These are phyloP conservation scores for Smallanthus sonchifolius DNA, from an alignment of 129 eudicot genomes.

Conservation along the genomic window DNA sequence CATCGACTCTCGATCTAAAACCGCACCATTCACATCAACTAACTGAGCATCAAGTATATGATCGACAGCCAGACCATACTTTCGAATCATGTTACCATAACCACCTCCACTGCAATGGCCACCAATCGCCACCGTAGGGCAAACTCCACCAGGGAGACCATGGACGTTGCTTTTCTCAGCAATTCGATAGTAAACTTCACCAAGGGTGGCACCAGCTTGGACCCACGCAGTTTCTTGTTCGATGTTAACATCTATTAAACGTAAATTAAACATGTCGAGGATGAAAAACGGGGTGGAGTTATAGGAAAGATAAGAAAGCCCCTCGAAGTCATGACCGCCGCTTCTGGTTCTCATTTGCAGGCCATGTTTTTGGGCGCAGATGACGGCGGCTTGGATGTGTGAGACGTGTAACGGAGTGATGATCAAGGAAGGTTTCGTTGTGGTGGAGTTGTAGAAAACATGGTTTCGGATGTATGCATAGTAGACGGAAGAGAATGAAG, in stretches of 20 bases:
- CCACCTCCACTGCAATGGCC: constrained; percentile 62
- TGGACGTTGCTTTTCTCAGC: constrained; percentile 31
- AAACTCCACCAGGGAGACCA: constrained; percentile 62
- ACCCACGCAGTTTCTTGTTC: constrained; percentile 15
- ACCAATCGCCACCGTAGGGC: constrained; percentile 55
- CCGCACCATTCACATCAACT: constrained; percentile 37
- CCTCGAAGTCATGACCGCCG: constrained; percentile 30
- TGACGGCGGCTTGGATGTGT: not conserved
- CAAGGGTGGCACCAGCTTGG: constrained; percentile 34
- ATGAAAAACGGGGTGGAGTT: not conserved
- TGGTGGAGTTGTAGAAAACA: not conserved
- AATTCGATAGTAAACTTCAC: constrained; percentile 42
- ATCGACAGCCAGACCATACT: constrained; percentile 44
- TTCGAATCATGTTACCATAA: constrained; percentile 51
- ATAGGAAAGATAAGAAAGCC: constrained; percentile 13
- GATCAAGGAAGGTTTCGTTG: not conserved
- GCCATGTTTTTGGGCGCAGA: constrained; percentile 4
- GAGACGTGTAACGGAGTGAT: constrained; percentile 12
- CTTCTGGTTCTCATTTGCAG: constrained; percentile 18
- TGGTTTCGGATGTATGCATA: constrained; percentile 20
- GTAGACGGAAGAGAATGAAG: constrained; percentile 2
- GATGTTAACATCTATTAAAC: not conserved
- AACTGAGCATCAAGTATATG: constrained; percentile 39
- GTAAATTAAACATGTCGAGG: constrained; percentile 25
- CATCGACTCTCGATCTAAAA: constrained; percentile 44